Evolutionary conservation across 108 stramenopile species (phyloP).

Genomic region (Fragilaria radians): DNA sequence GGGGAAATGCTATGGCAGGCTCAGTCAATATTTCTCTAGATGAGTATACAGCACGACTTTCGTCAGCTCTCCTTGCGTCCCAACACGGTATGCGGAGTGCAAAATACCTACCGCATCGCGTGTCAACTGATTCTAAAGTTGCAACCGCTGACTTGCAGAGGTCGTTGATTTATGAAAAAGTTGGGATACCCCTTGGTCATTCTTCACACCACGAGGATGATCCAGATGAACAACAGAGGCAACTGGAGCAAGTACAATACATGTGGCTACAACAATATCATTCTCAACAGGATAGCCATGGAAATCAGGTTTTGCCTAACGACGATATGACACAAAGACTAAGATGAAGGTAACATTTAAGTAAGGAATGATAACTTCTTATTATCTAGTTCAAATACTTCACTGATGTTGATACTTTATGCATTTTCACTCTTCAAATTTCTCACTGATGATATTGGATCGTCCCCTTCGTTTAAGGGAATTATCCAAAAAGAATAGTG

Average conservation of each 20-base stretch:
- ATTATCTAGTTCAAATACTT: no score
- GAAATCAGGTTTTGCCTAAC: no score
- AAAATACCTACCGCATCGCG: constrained; percentile 18
- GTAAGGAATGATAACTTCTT: no score
- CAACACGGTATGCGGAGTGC: constrained; percentile 21
- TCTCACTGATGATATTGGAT: constrained; percentile 7
- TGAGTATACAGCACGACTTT: neutral
- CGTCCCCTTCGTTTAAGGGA: constrained; percentile 9
- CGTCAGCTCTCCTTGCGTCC: neutral
- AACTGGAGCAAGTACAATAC: constrained; percentile 3
- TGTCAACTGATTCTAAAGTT: constrained; percentile 1
- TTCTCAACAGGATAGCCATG: no score
- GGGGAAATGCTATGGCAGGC: constrained; percentile 17
- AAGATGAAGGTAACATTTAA: neutral
- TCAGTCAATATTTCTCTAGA: neutral
- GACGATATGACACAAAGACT: neutral
- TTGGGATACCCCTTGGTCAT: neutral
- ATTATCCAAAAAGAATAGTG: constrained; percentile 17
- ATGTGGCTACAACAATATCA: constrained; percentile 11
- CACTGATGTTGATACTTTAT: no score
- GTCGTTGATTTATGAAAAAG: neutral
- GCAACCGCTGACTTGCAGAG: no score
- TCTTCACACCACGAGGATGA: neutral
- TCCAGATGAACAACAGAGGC: neutral
- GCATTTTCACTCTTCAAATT: no score